Evolutionary conservation across 352 stramenopile genomes (phyloP).

Genomic region (Pythium aristosporum): DNA sequence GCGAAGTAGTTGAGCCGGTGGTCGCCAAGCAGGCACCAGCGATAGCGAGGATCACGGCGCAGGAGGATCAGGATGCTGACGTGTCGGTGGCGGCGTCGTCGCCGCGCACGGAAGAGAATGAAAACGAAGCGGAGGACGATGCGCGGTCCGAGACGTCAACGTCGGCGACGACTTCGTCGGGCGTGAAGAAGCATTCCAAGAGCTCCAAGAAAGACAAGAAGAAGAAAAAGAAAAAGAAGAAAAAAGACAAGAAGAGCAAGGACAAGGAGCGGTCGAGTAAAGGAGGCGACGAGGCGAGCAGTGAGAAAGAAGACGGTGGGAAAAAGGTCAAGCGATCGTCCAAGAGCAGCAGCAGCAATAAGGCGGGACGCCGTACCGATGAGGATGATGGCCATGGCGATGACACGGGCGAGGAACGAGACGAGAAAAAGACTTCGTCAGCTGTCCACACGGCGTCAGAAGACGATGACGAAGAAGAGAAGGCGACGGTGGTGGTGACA

Average conservation of each 20-base stretch:
- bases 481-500: background rate
- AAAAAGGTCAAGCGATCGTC: conserved; percentile 15
- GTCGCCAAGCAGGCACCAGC: conserved; percentile 16
- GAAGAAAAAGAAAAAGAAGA: conserved; percentile 71
- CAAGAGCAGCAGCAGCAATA: conserved; percentile 16
- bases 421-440: conserved; percentile 8
- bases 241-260: conserved; percentile 40
- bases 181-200: conserved; percentile 35
- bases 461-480: conserved; percentile 9
- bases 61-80: conserved; percentile 7
- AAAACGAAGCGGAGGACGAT: conserved; percentile 30
- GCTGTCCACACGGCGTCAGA: conserved; percentile 5
- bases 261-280: conserved; percentile 19
- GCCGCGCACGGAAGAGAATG: conserved; percentile 26
- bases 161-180: conserved; percentile 27
- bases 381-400: background rate
- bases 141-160: conserved; percentile 34
- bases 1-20: background rate
- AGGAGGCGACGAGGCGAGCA: conserved; percentile 25
- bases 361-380: conserved; percentile 3
- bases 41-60: conserved; percentile 7
- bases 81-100: conserved; percentile 23
- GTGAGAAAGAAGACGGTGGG: conserved; percentile 15
- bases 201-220: conserved; percentile 44
- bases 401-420: background rate